Percentiles rank a stretch among this genome's conserved stretches.
These are phyloP conservation scores for Erysimum cheiranthoides DNA, from an alignment of 345 rosid genomes.

Conservation along the genomic window DNA sequence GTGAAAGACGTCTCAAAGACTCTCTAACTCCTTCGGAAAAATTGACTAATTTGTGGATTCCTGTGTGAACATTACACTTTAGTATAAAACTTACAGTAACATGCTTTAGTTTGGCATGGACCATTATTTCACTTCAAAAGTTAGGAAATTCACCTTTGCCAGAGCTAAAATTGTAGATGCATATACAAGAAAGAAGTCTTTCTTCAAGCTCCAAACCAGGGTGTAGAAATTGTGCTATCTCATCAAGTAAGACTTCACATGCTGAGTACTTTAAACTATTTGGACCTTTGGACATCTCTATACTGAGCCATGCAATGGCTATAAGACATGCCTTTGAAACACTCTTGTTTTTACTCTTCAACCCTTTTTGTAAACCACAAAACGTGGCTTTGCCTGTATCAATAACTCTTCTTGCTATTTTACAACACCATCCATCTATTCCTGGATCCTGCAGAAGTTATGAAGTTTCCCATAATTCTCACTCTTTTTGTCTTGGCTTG, in stretches of 20 bases:
- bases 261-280: constrained; percentile 61
- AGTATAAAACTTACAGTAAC: constrained; percentile 7
- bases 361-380: constrained; percentile 58
- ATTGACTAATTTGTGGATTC: constrained; percentile 76
- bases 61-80: constrained; percentile 48
- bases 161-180: constrained; percentile 89
- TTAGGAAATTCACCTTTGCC: constrained; percentile 65
- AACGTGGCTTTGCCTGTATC: constrained; percentile 63
- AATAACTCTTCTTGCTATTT: constrained; percentile 63
- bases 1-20: constrained; percentile 82
- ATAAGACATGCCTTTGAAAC: constrained; percentile 67
- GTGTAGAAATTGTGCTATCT: constrained; percentile 72
- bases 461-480: background rate
- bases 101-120: background rate
- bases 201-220: constrained; percentile 89
- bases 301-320: constrained; percentile 77
- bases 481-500: constrained; percentile 26
- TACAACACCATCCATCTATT: constrained; percentile 73
- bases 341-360: constrained; percentile 67
- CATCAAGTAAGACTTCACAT: constrained; percentile 69
- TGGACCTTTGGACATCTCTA: constrained; percentile 68
- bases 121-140: constrained; percentile 8
- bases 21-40: constrained; percentile 90
- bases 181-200: constrained; percentile 78
- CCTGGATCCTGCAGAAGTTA: constrained; percentile 63